These are phyloP conservation scores for Hypoxylon sp. DNA, from an alignment of 2,329 filamentous ascomycete species.

Conservation along the genomic window DNA sequence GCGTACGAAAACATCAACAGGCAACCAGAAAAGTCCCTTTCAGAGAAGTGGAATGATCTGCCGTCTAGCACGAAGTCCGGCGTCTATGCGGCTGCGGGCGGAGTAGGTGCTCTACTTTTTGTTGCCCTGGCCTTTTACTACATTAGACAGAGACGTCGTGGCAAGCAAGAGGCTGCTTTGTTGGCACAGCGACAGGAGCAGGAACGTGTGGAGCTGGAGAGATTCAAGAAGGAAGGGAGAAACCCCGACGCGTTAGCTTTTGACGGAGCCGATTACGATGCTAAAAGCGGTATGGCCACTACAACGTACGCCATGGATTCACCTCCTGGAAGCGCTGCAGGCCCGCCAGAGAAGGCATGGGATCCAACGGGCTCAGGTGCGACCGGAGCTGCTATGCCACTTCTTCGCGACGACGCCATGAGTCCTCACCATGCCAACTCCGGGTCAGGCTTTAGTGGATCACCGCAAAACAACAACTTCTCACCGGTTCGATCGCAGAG, in stretches of 20 bases:
- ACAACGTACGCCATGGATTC: slow-evolving; percentile 55
- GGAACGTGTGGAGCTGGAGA: slow-evolving; percentile 67
- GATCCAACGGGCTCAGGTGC: slow-evolving; percentile 44
- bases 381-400: slow-evolving; percentile 45
- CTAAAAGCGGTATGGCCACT: slow-evolving; percentile 51
- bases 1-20: slow-evolving; percentile 62
- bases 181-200: slow-evolving; percentile 62
- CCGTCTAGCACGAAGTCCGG: slow-evolving; percentile 65
- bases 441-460: not conserved
- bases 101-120: slow-evolving; percentile 56
- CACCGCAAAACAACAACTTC: slow-evolving; percentile 46
- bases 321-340: slow-evolving; percentile 45
- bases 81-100: slow-evolving; percentile 66
- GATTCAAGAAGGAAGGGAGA: slow-evolving; percentile 63
- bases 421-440: slow-evolving; percentile 33
- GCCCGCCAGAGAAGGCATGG: slow-evolving; percentile 53
- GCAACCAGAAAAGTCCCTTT: slow-evolving; percentile 58
- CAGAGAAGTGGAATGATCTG: slow-evolving; percentile 69
- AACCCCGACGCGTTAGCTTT: slow-evolving; percentile 63
- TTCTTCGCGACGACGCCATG: slow-evolving; percentile 48
- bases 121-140: slow-evolving; percentile 65
- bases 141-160: slow-evolving; percentile 68
- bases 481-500: slow-evolving; percentile 44
- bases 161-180: slow-evolving; percentile 65
- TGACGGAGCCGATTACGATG: slow-evolving; percentile 58